phyloP scores from a whole-genome alignment of 2,329 filamentous ascomycete species.

The Claviceps purpurea region DNA sequence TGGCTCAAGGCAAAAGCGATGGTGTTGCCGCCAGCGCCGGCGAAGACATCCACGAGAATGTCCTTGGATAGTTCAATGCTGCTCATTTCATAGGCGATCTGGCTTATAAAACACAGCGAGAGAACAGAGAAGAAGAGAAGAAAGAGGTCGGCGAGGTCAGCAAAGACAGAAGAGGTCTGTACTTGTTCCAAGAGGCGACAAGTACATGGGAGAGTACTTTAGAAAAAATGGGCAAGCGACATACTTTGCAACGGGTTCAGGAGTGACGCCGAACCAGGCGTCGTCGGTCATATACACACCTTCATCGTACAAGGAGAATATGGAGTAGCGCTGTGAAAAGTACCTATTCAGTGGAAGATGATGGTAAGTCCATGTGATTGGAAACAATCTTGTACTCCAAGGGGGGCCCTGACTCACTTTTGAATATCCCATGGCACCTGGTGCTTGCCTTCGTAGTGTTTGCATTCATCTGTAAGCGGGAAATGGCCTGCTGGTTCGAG shows the following conservation, averaged over 20 bases:
- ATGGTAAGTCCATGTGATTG: neutral
- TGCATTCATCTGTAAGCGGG: constrained; percentile 47
- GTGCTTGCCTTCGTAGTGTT: constrained; percentile 57
- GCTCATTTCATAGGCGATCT: constrained; percentile 62
- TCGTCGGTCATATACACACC: constrained; percentile 85
- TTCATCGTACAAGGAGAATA: constrained; percentile 79
- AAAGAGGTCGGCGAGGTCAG: neutral
- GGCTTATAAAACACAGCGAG: constrained; percentile 31
- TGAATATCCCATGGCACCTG: constrained; percentile 74
- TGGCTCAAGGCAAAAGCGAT: constrained; percentile 83
- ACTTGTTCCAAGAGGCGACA: neutral
- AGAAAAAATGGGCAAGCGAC: constrained; percentile 12
- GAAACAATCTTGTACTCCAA: neutral
- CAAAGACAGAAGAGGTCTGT: neutral
- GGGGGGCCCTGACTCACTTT: constrained; percentile 46
- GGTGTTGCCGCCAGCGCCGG: constrained; percentile 81
- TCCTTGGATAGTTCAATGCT: constrained; percentile 40
- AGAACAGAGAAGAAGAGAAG: neutral
- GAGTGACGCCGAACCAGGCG: constrained; percentile 94
- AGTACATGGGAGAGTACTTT: neutral
- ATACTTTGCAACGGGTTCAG: constrained; percentile 78
- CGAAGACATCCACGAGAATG: constrained; percentile 77
- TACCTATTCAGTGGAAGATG: constrained; percentile 44
- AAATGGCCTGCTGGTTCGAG: constrained; percentile 32
- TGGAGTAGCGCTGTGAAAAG: constrained; percentile 75